These are phyloP conservation scores for Gossypium aridum DNA, from an alignment of 441 rosid species.

Conservation along the genomic window DNA sequence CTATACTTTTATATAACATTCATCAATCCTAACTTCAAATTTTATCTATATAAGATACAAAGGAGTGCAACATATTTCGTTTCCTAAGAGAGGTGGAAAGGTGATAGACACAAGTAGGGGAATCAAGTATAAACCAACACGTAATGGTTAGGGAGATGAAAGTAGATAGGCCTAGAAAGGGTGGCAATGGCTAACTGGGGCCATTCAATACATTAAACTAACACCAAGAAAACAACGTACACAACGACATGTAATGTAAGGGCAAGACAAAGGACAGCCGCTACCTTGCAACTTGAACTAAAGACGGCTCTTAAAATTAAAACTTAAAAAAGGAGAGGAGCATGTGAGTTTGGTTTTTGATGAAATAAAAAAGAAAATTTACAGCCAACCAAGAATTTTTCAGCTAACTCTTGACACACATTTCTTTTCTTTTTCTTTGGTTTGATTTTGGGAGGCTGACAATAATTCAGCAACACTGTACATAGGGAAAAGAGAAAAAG, in stretches of 20 bases:
- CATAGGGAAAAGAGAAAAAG: not conserved
- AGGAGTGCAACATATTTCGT: too few species aligned
- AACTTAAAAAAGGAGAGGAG: not conserved
- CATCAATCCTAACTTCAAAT: too few species aligned
- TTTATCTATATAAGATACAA: too few species aligned
- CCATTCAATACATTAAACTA: not conserved
- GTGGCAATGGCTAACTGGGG: not conserved
- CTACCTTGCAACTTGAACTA: conserved; percentile 3
- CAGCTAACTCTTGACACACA: conserved; percentile 20
- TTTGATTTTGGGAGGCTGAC: conserved; percentile 16
- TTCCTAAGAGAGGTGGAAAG: too few species aligned
- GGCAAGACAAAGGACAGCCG: conserved; percentile 4
- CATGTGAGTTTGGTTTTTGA: not conserved
- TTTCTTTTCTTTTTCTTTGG: not conserved
- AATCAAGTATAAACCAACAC: too few species aligned
- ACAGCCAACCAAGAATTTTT: conserved; percentile 12
- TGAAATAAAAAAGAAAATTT: not conserved
- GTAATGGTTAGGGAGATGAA: too few species aligned
- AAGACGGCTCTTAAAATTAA: not conserved
- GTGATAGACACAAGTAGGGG: too few species aligned
- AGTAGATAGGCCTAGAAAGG: not conserved
- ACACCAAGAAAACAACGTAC: not conserved
- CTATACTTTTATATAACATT: too few species aligned
- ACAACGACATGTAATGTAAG: not conserved
- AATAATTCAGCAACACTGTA: conserved; percentile 8